Percentiles rank a stretch among this genome's conserved stretches.
Evolutionary conservation across 345 rosid species (phyloP).

Genomic region (Punica granatum): DNA sequence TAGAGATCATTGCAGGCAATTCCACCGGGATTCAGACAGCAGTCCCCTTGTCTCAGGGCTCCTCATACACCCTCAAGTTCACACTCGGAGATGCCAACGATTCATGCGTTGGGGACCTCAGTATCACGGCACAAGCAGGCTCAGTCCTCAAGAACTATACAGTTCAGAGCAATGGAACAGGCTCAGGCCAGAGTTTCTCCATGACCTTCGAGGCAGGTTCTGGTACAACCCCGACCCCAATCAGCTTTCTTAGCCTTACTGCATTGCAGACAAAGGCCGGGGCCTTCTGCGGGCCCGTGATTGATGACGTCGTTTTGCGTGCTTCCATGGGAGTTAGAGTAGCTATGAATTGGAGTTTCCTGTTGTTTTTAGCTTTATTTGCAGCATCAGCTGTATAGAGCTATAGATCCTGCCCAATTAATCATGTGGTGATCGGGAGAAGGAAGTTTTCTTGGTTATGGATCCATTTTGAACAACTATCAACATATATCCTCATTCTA

Average conservation of each 20-base stretch:
- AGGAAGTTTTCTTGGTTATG: neutral
- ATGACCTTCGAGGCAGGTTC: conserved; percentile 38
- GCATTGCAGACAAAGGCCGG: conserved; percentile 37
- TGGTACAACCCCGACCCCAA: conserved; percentile 24
- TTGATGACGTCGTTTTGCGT: conserved; percentile 44
- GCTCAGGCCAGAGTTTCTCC: conserved; percentile 29
- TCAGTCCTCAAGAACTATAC: conserved; percentile 30
- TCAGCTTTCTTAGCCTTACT: conserved; percentile 43
- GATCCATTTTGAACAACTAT: neutral
- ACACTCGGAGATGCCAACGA: conserved; percentile 45
- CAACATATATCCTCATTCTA: too few species aligned
- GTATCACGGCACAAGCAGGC: conserved; percentile 41
- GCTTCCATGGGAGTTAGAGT: conserved; percentile 25
- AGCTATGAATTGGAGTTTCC: conserved; percentile 22
- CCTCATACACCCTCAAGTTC: conserved; percentile 38
- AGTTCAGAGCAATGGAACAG: conserved; percentile 38
- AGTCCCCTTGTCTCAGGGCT: conserved; percentile 24
- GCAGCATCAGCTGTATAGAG: neutral
- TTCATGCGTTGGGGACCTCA: conserved; percentile 30
- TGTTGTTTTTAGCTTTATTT: neutral
- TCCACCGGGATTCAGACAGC: conserved; percentile 41
- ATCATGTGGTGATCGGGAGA: neutral
- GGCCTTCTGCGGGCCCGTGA: conserved; percentile 44
- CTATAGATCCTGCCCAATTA: neutral
- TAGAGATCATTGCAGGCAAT: conserved; percentile 38